Base-by-base conservation (phyloP, 2,329 filamentous ascomycete species). In the Cytospora chrysosperma region DNA sequence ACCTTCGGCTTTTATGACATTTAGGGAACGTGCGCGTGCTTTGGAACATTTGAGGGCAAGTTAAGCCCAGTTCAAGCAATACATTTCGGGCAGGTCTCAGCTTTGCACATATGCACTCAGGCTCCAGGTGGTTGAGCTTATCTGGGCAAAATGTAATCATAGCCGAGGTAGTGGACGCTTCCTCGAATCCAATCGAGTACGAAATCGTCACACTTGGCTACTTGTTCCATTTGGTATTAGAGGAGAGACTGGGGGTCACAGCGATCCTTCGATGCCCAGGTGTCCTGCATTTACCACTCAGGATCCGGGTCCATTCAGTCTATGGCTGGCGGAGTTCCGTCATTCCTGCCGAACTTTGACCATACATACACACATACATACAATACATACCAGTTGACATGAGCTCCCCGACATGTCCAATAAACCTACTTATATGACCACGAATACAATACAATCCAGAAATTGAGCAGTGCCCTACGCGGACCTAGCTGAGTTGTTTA, bases 21-120 rank as follows among this genome's bases (percentile, higher is more conserved):
- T 7, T 4, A 24, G 4, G 43, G 47, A 13, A 30, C 28, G 28
- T 9, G 9, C 9, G 28, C 50, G 53, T 49, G 53, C 62, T 57
- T 21, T 57, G 53, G 28, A 57, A 58, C 15, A 2, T 13, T 37
- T 10, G 34, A 37, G 10, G 49, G 47, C 27, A 57, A 15, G 24
- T 15, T 53, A n/a, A 34, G 59, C 32, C 53, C 43, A 24, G 57
- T 56, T 21, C 54, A n/a, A n/a, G n/a, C n/a, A n/a, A n/a, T n/a
- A n/a, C n/a, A 57, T n/a, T 51, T 37, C 21, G 26, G 40, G 57
- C n/a, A 59, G 62, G 50, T 52, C 15, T 61, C 62, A 32, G 62
- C 62, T 64, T 50, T 54, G 57, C 37, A 34, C 10, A 13, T 13
- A 56, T 54, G 57, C 37, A 34, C 10, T 34, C 32, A 56, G 49